Evolutionary conservation across 805 yeast genomes (phyloP), one percentile per base, ranked within the genome.

Genomic region (Wickerhamiella hasegawae): DNA sequence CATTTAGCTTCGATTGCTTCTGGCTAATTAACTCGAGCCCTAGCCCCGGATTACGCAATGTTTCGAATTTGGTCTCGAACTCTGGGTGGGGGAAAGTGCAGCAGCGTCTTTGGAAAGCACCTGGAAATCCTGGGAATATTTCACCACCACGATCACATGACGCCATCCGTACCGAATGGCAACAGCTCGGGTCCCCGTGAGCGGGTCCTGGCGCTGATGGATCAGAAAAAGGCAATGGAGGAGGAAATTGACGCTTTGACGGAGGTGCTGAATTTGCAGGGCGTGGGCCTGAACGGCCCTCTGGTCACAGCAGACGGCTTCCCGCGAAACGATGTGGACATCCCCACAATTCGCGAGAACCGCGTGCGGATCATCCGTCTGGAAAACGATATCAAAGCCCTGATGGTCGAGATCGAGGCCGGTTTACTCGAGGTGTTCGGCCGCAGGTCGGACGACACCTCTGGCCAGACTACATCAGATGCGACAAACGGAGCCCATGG

Each of bases 261-360:
- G 40, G 66, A 59, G 21, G 47, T 61, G 11, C 59, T 80, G 18
- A 42, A 37, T 10, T 46, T 57, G 38, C 70, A 71, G 42, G 56
- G 62, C 10, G 72, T 63, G 3, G 74, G 69, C 43, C 73, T 82
- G 81, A 53, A 65, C 18, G 74, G 85, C 1, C 62, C 73, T 0
- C 54, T 87, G 39, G 55, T 80, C 2, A 70, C 77, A 0, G 39
- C 47, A 0, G 94, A 87, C 48, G 95, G 96, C 16, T 87, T 70
- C 47, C 98, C 98, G 1, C 59, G 96, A 29, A 54, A 62, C 14
- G 96, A 87, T 49, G 65, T 87, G 19, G 93, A 87, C 47, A 78
- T 87, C 4, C 71, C 83, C 2, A 68, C 67, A 34, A 46, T 83
- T 10, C 59, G 94, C 35, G 52, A 68, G 8, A 50, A 74, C 1